A percentile compares a stretch with the other conserved stretches of the same genome.
Conservation (phyloP, 371 early-diverging fungal species). For the Pancytospora epiphaga region DNA sequence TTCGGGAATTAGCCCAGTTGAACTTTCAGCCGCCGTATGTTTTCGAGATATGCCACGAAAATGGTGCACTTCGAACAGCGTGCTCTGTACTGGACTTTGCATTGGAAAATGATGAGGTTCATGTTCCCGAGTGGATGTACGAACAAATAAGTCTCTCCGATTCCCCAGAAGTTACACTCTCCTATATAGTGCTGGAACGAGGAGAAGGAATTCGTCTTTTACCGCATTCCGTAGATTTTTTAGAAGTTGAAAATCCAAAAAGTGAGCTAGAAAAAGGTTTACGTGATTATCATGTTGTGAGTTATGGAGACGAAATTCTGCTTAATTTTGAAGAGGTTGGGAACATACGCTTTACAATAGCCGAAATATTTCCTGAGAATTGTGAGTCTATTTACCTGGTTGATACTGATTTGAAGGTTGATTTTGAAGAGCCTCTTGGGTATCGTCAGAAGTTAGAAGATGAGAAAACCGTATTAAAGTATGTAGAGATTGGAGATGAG, state of each 20-base stretch:
- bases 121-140: constrained; percentile 97
- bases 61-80: constrained; percentile 64
- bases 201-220: constrained; percentile 87
- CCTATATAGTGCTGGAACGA: constrained; percentile 68
- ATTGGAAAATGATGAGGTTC: constrained; percentile 82
- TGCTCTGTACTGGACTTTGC: constrained; percentile 96
- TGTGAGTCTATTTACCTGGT: constrained; percentile 74
- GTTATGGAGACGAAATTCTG: constrained; percentile 78
- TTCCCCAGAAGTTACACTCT: constrained; percentile 70
- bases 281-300: constrained; percentile 80
- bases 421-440: constrained; percentile 91
- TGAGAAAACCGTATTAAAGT: constrained; percentile 46
- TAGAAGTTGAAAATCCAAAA: constrained; percentile 90
- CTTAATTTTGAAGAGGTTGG: constrained; percentile 74
- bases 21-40: constrained; percentile 59
- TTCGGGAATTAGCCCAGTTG: constrained; percentile 48
- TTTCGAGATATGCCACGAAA: constrained; percentile 57
- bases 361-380: constrained; percentile 74
- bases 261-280: constrained; percentile 92
- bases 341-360: constrained; percentile 73
- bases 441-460: constrained; percentile 69
- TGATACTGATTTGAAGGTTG: constrained; percentile 92
- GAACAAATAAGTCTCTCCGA: constrained; percentile 68
- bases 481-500: constrained; percentile 6
- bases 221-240: constrained; percentile 86